Evolutionary conservation across 176 grass and related monocot species (phyloP).

Genomic region (Microstegium vimineum): DNA sequence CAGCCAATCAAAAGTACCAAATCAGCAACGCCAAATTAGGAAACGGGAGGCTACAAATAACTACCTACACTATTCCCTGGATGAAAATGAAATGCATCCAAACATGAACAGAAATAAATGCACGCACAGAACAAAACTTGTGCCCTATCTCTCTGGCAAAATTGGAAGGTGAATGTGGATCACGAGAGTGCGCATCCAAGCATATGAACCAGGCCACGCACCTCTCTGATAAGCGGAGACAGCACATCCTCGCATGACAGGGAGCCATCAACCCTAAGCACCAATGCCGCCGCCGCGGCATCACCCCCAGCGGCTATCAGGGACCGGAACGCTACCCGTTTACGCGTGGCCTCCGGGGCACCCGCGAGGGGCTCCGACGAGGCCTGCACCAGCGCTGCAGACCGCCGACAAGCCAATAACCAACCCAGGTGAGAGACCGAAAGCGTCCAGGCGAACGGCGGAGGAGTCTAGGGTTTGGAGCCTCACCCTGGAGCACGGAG

Average conservation of each 20-base stretch:
- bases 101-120: neutral
- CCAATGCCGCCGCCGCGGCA: neutral
- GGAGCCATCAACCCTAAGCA: slow-evolving; percentile 19
- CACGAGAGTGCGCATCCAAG: neutral
- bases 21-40: no score
- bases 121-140: neutral
- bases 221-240: no score
- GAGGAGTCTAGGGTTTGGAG: neutral
- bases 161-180: neutral
- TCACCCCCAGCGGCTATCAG: neutral
- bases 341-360: neutral
- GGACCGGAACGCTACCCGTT: slow-evolving; percentile 19
- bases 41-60: neutral
- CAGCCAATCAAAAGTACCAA: no score
- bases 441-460: no score
- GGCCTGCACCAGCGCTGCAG: no score
- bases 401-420: no score
- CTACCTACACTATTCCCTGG: neutral
- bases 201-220: neutral
- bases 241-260: slow-evolving; percentile 30
- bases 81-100: neutral
- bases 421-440: no score
- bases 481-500: neutral
- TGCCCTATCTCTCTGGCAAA: neutral
- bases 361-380: slow-evolving; percentile 16